Percentiles rank a stretch among this genome's conserved stretches.
phyloP scores from a whole-genome alignment of 306 rosid genomes.

The Rubus idaeus region DNA sequence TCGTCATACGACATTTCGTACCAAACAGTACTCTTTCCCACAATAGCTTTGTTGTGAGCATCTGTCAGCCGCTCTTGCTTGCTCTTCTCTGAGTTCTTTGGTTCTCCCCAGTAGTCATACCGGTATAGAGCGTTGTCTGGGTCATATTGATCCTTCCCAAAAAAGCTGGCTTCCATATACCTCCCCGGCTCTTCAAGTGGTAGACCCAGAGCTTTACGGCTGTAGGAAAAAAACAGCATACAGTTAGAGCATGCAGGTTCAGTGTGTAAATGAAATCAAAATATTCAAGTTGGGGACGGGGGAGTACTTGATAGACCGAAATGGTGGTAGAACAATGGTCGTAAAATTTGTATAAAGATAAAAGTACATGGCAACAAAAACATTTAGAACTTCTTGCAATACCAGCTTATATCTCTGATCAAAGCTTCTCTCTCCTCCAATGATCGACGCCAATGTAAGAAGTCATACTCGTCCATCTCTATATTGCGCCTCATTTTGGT shows the following conservation, averaged over 20 bases:
- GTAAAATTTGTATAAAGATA: not conserved
- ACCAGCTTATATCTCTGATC: slow-evolving; percentile 95
- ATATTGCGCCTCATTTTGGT: slow-evolving; percentile 63
- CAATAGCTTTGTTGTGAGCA: slow-evolving; percentile 81
- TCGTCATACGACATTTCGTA: slow-evolving; percentile 80
- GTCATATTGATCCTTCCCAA: slow-evolving; percentile 75
- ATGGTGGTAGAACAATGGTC: not conserved
- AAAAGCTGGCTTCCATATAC: slow-evolving; percentile 67
- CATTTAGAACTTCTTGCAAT: slow-evolving; percentile 12
- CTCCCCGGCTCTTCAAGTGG: slow-evolving; percentile 98
- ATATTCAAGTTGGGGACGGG: not conserved
- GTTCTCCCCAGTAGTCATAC: slow-evolving; percentile 96
- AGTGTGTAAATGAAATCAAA: not conserved
- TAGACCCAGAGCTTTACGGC: slow-evolving; percentile 81
- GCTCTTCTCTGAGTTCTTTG: slow-evolving; percentile 93
- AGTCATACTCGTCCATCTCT: slow-evolving; percentile 97
- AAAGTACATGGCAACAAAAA: not conserved
- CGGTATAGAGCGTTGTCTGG: slow-evolving; percentile 79
- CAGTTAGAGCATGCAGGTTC: not conserved
- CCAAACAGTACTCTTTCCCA: slow-evolving; percentile 72
- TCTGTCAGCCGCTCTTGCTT: slow-evolving; percentile 68
- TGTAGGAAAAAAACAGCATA: slow-evolving; percentile 24
- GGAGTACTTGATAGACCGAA: not conserved
- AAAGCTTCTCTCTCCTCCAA: slow-evolving; percentile 89
- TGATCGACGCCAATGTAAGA: slow-evolving; percentile 89